Percentiles rank a stretch among this genome's conserved stretches.
Evolutionary conservation across 2,329 filamentous ascomycete species (phyloP).

Genomic region (Phyllosticta capitalensis): DNA sequence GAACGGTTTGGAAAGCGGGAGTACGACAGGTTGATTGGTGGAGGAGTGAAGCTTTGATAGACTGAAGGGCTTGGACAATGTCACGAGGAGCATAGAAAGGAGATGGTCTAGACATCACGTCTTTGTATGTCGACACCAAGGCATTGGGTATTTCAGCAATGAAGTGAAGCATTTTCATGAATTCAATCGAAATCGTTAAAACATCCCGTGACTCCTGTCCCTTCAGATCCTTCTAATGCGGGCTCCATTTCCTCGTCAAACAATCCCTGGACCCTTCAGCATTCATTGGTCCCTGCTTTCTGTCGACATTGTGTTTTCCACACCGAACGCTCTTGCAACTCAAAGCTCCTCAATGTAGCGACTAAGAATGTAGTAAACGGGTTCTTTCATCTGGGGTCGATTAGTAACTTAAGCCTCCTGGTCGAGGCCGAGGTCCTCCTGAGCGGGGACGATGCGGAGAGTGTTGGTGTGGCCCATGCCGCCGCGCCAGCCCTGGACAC

Average conservation of each 20-base stretch:
- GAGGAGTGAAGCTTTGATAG: conserved; percentile 6
- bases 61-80: background rate
- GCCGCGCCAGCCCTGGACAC: conserved; percentile 85
- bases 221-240: background rate
- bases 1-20: conserved; percentile 2
- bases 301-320: background rate
- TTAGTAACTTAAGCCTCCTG: conserved; percentile 30
- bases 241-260: background rate
- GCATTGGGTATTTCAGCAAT: background rate
- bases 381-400: background rate
- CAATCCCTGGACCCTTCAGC: background rate
- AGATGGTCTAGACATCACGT: background rate
- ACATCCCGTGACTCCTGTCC: background rate
- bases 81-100: background rate
- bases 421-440: conserved; percentile 41
- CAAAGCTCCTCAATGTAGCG: background rate
- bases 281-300: no score
- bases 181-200: background rate
- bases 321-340: background rate
- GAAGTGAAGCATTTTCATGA: background rate
- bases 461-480: conserved; percentile 91
- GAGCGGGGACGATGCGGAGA: conserved; percentile 42
- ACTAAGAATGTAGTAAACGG: background rate
- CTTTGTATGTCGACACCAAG: background rate
- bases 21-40: conserved; percentile 1